A percentile compares a stretch with the other conserved stretches of the same genome.
phyloP scores from a whole-genome alignment of 1,284 basidiomycete genomes.

The Ustilago nuda region DNA sequence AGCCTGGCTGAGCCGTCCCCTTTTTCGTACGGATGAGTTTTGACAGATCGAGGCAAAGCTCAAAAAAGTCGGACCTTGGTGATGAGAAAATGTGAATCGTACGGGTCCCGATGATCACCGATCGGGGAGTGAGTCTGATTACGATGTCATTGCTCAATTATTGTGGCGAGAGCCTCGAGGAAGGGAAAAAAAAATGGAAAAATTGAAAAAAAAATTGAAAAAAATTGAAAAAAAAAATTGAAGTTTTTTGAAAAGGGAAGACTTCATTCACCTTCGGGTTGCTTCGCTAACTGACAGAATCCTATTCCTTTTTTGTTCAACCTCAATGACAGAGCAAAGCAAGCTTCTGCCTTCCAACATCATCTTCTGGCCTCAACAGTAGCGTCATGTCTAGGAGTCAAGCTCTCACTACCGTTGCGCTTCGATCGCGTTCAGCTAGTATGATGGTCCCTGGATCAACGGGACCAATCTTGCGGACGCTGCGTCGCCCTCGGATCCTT shows the following conservation, averaged over 20 bases:
- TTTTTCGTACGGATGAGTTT: slow-evolving; percentile 26
- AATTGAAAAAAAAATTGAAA: no score
- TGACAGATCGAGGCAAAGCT: not conserved
- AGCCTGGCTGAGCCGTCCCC: slow-evolving; percentile 6
- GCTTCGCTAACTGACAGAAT: slow-evolving; percentile 4
- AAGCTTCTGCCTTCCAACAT: not conserved
- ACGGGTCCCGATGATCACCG: no score
- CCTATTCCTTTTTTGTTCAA: not conserved
- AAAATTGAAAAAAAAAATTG: not conserved
- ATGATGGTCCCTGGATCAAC: slow-evolving; percentile 10
- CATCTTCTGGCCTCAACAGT: not conserved
- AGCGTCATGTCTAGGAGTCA: not conserved
- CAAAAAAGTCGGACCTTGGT: slow-evolving; percentile 6
- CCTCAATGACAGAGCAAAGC: not conserved
- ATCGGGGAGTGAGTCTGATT: no score
- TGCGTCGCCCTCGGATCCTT: not conserved
- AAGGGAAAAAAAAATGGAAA: no score
- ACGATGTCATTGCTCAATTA: no score
- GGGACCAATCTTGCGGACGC: slow-evolving; percentile 15
- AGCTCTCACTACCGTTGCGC: not conserved
- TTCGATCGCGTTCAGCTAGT: not conserved
- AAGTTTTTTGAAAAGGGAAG: not conserved
- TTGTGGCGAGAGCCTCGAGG: no score
- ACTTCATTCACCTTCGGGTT: slow-evolving; percentile 15
- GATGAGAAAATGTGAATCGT: not conserved